Percentiles rank a stretch among this genome's conserved stretches.
phyloP scores from a whole-genome alignment of 164 flowering plant genomes.

The Berberis thunbergii region DNA sequence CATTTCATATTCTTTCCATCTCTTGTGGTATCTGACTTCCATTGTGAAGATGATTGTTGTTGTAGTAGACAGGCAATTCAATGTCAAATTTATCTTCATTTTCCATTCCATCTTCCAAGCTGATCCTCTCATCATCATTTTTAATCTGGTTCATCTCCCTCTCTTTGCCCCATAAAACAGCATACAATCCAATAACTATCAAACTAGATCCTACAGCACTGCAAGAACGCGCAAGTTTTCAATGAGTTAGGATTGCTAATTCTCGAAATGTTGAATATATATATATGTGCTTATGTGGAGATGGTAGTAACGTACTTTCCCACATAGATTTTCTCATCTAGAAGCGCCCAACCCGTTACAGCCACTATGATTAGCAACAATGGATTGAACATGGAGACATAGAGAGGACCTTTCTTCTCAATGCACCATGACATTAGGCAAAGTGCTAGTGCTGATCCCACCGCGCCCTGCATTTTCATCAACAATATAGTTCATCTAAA shows the following conservation, averaged over 20 bases:
- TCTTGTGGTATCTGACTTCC: too few relatives aligned
- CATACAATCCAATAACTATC: conserved; percentile 69
- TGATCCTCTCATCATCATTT: too few relatives aligned
- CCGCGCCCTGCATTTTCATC: conserved; percentile 39
- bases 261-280: neutral
- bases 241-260: conserved; percentile 4
- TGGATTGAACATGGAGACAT: conserved; percentile 74
- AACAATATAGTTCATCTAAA: neutral
- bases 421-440: conserved; percentile 60
- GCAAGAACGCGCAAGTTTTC: conserved; percentile 14
- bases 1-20: too few relatives aligned
- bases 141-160: conserved; percentile 24
- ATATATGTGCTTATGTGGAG: neutral
- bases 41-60: too few relatives aligned
- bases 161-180: conserved; percentile 76
- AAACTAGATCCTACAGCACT: conserved; percentile 55
- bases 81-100: too few relatives aligned
- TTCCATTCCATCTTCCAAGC: too few relatives aligned
- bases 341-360: conserved; percentile 52
- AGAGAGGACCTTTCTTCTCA: conserved; percentile 66
- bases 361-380: conserved; percentile 66
- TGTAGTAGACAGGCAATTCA: too few relatives aligned
- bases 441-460: conserved; percentile 52
- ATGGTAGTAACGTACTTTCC: conserved; percentile 43
- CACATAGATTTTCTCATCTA: conserved; percentile 44